Base-by-base conservation (phyloP, 2,329 filamentous ascomycete species). In the Zymoseptoria pseudotritici region DNA sequence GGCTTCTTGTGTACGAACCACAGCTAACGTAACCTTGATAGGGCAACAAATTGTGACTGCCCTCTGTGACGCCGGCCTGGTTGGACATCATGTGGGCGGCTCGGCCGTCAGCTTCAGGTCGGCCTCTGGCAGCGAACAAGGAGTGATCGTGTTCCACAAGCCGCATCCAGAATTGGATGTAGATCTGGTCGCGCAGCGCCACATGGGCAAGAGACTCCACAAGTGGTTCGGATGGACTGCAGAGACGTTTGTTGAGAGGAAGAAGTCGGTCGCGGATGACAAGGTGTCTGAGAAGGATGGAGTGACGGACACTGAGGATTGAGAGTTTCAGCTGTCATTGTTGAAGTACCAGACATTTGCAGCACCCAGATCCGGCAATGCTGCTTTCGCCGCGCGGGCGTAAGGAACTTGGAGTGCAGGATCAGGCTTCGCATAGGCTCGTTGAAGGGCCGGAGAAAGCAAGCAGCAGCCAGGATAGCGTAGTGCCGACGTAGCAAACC, bases 191-290 rank as follows among this genome's bases (percentile, higher is more conserved):
- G 67, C 70, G 68, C 54, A 72, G 10, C 68, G 66, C 22, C 63
- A 56, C 0, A 71, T 71, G 61, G 69, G 69, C 9, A 63, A 65
- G 26, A 61, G 70, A 1, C 61, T 74, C 66, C 64, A 62, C 11
- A 71, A 67, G 54, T 70, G 68, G 66, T 73, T 72, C 61, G 67
- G 66, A 2, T 71, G 70, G 68, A 53, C 31, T 7, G 54, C 62
- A 6, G 66, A 67, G 31, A 54, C 62, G 36, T 55, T 71, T 65
- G 58, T 64, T 2, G 22, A 57, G 53, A 60, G 58, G 29, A 46
- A 42, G 36, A 42, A 42, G 36, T 17, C 36, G 10, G 36, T 42
- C 11, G 36, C 36, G 13, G 36, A 42, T 11, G 17, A 42, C 36
- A 17, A 11, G 36, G 36, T 17, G 36, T 4, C 36, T 2, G 36